Evolutionary conservation across 129 eudicot species (phyloP), one percentile per base, ranked within the genome.

Genomic region (Gnaphalium uliginosum): DNA sequence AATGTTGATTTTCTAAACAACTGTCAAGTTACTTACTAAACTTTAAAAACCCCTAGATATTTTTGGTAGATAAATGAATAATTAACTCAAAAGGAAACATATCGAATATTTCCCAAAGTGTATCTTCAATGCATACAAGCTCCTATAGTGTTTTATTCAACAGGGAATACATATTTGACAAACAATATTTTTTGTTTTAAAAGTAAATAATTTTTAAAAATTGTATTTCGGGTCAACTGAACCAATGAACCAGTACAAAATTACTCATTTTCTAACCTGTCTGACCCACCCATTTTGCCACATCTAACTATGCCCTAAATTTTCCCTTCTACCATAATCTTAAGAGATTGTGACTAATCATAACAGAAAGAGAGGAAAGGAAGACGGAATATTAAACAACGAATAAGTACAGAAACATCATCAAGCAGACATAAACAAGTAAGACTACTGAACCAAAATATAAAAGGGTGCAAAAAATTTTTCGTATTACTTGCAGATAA

Each of bases 401-500:
- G 25, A 11, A 56, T 19, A 17, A 19, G 5, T 6, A 13, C 61
- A 22, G 61, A 56, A 56, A 56, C 61, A n/a, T 56, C 61, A 50
- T 65, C 11, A 1, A 22, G 67, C 1, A 29, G 26, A 76, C 26
- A 15, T n/a, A 32, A 75, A 56, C 48, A 63, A 70, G 57, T 46
- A 76, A 61, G 69, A 75, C 68, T 69, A 27, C 32, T 32, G 15
- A 78, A 30, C 27, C 30, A 27, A 68, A 59, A 26, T n/a, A 35
- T 2, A 82, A 64, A 69, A 4, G 50, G 11, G 67, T 13, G 24
- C 14, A 50, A 76, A 60, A 61, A 32, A 65, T 13, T 43, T 69
- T 24, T 41, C 17, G 5, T 30, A 57, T 22, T 33, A 87, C 98
- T 88, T 87, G 90, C 98, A 94, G 97, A 77, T 94, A 89, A 62